phyloP scores from a whole-genome alignment of 768 basidiomycete species.

The Tricholoma matsutake region DNA sequence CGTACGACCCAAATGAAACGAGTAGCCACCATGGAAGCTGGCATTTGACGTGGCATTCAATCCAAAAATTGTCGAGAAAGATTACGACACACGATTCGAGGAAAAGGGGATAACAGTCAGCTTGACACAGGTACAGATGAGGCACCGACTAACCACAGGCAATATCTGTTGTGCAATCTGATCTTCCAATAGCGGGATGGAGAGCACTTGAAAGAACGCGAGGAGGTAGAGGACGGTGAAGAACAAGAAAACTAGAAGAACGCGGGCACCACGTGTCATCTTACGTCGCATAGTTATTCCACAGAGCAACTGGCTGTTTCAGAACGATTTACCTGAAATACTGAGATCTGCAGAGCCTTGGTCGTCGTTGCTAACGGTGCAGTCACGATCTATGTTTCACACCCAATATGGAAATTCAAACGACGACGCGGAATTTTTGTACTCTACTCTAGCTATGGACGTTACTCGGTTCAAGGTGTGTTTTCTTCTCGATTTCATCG shows the following conservation, averaged over 20 bases:
- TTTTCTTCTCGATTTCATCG: too few species aligned
- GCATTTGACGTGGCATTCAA: not conserved
- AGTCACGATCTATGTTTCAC: too few species aligned
- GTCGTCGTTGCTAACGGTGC: too few species aligned
- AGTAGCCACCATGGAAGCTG: constrained; percentile 84
- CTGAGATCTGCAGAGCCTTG: too few species aligned
- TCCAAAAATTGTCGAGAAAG: not conserved
- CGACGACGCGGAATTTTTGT: too few species aligned
- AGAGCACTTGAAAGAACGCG: constrained; percentile 49
- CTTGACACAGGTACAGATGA: not conserved
- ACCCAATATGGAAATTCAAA: too few species aligned
- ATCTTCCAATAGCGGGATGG: constrained; percentile 50
- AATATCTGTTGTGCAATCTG: constrained; percentile 45
- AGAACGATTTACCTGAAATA: too few species aligned
- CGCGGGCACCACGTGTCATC: constrained; percentile 63
- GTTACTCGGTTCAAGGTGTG: too few species aligned
- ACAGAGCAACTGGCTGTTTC: too few species aligned
- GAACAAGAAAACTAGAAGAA: constrained; percentile 42
- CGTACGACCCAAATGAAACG: constrained; percentile 76
- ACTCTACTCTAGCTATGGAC: too few species aligned
- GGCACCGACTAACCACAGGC: constrained; percentile 49
- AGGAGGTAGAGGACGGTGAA: constrained; percentile 50
- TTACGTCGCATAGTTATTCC: not conserved
- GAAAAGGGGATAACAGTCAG: not conserved
- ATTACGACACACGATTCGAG: not conserved